Evolutionary conservation across 1,284 basidiomycete species (phyloP).

Genomic region (Stygiomarasmius scandens): DNA sequence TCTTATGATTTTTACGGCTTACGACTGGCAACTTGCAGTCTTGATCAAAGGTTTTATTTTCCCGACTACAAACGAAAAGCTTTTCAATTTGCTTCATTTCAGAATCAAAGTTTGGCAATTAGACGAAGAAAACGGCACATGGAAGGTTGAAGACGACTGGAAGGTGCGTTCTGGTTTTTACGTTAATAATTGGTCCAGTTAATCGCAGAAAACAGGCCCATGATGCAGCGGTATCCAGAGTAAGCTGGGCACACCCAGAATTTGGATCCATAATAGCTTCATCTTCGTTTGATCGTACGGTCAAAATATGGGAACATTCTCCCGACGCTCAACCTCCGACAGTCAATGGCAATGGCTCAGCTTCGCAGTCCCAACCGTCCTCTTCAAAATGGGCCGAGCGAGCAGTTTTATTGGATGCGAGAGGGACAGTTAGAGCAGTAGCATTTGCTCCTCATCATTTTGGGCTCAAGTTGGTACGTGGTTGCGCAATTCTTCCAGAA

Average conservation of each 20-base stretch:
- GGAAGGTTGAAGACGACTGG: conserved; percentile 85
- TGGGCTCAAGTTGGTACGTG: conserved; percentile 81
- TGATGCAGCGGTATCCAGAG: conserved; percentile 79
- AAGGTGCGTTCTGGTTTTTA: conserved; percentile 56
- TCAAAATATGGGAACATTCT: conserved; percentile 86
- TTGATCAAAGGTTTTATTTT: conserved; percentile 70
- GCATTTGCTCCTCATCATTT: conserved; percentile 87
- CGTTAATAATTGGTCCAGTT: conserved; percentile 2
- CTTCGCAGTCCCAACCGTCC: conserved; percentile 29
- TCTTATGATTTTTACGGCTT: conserved; percentile 90
- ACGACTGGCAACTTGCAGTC: conserved; percentile 71
- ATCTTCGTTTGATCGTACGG: conserved; percentile 84
- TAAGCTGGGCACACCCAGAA: conserved; percentile 90
- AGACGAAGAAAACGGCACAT: conserved; percentile 68
- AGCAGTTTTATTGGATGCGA: conserved; percentile 77
- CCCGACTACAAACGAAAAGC: conserved; percentile 1
- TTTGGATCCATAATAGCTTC: conserved; percentile 86
- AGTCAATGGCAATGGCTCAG: conserved; percentile 27
- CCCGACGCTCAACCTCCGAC: conserved; percentile 36
- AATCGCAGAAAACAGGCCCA: conserved; percentile 64
- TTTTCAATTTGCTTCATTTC: conserved; percentile 12
- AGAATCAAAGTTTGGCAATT: conserved; percentile 86
- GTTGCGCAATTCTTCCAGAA: neutral
- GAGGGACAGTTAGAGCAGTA: conserved; percentile 80
- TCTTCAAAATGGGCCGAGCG: conserved; percentile 74